phyloP scores from a whole-genome alignment of 1,139 yeast genomes.

The Lodderomyces parapsilosis region DNA sequence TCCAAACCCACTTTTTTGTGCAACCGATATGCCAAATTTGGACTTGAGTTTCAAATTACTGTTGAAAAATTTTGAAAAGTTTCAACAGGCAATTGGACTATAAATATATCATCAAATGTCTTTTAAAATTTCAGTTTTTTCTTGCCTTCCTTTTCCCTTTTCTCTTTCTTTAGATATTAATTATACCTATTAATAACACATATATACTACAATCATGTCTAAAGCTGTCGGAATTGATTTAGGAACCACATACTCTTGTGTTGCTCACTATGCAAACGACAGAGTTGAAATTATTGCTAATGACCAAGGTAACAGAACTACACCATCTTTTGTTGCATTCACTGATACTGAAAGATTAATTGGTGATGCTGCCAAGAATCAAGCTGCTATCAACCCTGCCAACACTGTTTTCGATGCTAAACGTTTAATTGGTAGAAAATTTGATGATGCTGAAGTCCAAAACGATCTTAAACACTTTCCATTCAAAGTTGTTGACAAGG shows the following conservation, averaged over 20 bases:
- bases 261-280: slow-evolving; percentile 75
- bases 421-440: slow-evolving; percentile 82
- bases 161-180: slow-evolving; percentile 2
- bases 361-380: slow-evolving; percentile 95
- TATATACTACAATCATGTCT: slow-evolving; percentile 36
- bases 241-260: slow-evolving; percentile 86
- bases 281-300: slow-evolving; percentile 64
- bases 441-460: slow-evolving; percentile 72
- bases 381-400: slow-evolving; percentile 76
- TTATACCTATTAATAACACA: slow-evolving; percentile 14
- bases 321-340: slow-evolving; percentile 94
- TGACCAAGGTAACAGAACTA: slow-evolving; percentile 66
- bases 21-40: slow-evolving; percentile 4
- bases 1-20: slow-evolving; percentile 7
- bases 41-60: neutral
- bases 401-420: slow-evolving; percentile 85
- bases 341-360: slow-evolving; percentile 83
- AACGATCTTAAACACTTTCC: slow-evolving; percentile 83
- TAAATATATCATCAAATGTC: slow-evolving; percentile 2
- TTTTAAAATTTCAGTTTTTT: neutral
- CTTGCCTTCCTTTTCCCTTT: slow-evolving; percentile 6
- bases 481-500: slow-evolving; percentile 61
- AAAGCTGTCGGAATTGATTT: slow-evolving; percentile 81
- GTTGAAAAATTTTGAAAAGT: neutral
- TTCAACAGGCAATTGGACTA: slow-evolving; percentile 1